Base-by-base conservation (phyloP, 1,284 basidiomycete species). In the Ceratobasidium sp. region DNA sequence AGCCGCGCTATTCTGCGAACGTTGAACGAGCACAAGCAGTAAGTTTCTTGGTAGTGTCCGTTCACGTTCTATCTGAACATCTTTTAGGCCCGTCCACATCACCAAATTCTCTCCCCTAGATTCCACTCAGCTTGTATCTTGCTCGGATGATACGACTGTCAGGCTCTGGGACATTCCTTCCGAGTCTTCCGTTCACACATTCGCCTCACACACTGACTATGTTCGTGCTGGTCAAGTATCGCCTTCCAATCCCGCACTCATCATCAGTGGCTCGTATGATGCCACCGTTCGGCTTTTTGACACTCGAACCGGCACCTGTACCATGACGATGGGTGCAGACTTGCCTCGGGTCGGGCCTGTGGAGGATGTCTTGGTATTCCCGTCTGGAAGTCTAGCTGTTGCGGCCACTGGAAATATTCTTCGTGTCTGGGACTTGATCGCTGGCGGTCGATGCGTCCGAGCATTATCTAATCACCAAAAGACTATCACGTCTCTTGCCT, bases 401-500 rank as follows among this genome's bases (percentile, higher is more conserved):
- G 94, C 93, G 3, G 89, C 93, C 1, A 92, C 96, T 14, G 97
- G 97, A 0, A 94, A 97, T 1, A 95, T 98, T 73, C 83, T 99
- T 72, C 90, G 95, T 41, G 89, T 95, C 0, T 99, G 97, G 97
- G 97, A 99, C 80, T 83, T 99, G 45, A 90, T 97, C 39, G 94
- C 95, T 48, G 96, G 94, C 34, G 94, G 96, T 5, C 86, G 92
- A 71, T 97, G 95, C 80, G 86, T 92, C 1, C 87, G 92, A 55
- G 96, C 96, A 8, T 80, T 98, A 74, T 95, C 93, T 39, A 99
- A 99, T 82, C 97, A 99, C 80, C 97, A 98, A 81, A 99, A 99
- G 83, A 97, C 96, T 0, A 89, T 99, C 73, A 99, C 97, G 0
- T 88, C 92, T 26, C 85, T 98, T 30, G 84, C 92, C 3, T 94